These are phyloP conservation scores for Sodiomyces alkalinus DNA, from an alignment of 2,329 filamentous ascomycete genomes.

Conservation along the genomic window DNA sequence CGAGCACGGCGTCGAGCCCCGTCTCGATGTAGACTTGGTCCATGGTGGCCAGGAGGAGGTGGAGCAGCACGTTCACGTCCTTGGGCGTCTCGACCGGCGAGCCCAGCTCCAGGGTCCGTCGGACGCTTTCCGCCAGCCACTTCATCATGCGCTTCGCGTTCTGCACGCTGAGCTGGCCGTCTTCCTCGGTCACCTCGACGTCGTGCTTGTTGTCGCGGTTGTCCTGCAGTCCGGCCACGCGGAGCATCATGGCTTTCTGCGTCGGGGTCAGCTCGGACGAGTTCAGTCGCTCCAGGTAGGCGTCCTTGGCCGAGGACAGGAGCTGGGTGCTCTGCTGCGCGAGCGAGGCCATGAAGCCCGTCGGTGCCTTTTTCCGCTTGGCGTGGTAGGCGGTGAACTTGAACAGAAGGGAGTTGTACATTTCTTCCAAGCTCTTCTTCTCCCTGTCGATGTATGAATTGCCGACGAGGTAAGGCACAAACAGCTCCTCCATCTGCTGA, in stretches of 20 bases:
- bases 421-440: conserved; percentile 55
- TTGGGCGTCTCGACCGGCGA: conserved; percentile 81
- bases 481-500: conserved; percentile 64
- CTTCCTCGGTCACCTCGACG: conserved; percentile 80
- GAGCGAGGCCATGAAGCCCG: conserved; percentile 83
- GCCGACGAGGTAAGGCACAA: conserved; percentile 53
- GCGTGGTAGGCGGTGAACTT: conserved; percentile 95
- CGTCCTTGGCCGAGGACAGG: conserved; percentile 74
- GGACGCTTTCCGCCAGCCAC: conserved; percentile 91
- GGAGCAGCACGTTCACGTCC: conserved; percentile 74
- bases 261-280: conserved; percentile 77
- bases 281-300: conserved; percentile 78
- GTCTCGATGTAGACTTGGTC: conserved; percentile 66
- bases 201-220: conserved; percentile 65
- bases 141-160: conserved; percentile 96
- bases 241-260: conserved; percentile 79
- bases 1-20: conserved; percentile 51
- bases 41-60: conserved; percentile 73
- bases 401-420: conserved; percentile 85
- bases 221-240: conserved; percentile 72
- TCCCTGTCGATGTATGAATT: conserved; percentile 59
- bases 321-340: conserved; percentile 83
- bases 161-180: conserved; percentile 67
- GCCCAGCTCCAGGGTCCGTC: conserved; percentile 79
- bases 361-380: conserved; percentile 71